phyloP scores from a whole-genome alignment of 225 moss, liverwort and hornwort species.

The Bryum argenteum region DNA sequence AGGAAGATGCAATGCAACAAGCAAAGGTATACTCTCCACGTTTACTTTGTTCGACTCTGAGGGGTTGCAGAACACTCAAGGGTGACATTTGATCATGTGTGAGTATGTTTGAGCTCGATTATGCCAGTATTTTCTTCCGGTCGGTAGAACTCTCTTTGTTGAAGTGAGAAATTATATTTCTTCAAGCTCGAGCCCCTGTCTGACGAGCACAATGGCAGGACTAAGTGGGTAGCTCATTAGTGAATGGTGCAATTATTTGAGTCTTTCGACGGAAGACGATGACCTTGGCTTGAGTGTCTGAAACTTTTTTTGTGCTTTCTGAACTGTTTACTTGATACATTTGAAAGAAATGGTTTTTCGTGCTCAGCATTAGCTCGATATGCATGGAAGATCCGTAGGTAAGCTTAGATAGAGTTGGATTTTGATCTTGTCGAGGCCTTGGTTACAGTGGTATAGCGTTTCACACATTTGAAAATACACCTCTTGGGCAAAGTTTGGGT shows the following conservation, averaged over 20 bases:
- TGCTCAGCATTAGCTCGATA: conserved; percentile 25
- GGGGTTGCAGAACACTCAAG: conserved; percentile 2
- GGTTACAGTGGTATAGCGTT: conserved; percentile 26
- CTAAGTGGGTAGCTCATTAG: conserved; percentile 1
- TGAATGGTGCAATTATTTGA: conserved; percentile 6
- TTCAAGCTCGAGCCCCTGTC: conserved; percentile 12
- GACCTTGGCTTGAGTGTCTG: conserved; percentile 1
- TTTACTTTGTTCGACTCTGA: conserved; percentile 35
- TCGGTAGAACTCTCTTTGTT: conserved; percentile 18
- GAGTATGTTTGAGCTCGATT: conserved; percentile 31
- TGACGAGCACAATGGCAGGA: conserved; percentile 15
- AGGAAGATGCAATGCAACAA: conserved; percentile 91
- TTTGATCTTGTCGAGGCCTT: conserved; percentile 30
- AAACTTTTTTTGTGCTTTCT: conserved; percentile 6
- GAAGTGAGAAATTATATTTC: conserved; percentile 18
- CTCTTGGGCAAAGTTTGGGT: conserved; percentile 37
- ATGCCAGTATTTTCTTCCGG: conserved; percentile 18
- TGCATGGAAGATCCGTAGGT: conserved; percentile 15
- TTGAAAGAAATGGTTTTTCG: conserved; percentile 10
- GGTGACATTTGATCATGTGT: conserved; percentile 23
- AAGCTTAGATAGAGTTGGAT: conserved; percentile 24
- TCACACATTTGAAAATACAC: conserved; percentile 26
- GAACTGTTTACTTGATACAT: conserved; percentile 1
- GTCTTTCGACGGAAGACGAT: not conserved
- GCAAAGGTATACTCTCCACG: conserved; percentile 72